Conservation (phyloP, 148 eudicot species). For the Heliosperma pusillum region DNA sequence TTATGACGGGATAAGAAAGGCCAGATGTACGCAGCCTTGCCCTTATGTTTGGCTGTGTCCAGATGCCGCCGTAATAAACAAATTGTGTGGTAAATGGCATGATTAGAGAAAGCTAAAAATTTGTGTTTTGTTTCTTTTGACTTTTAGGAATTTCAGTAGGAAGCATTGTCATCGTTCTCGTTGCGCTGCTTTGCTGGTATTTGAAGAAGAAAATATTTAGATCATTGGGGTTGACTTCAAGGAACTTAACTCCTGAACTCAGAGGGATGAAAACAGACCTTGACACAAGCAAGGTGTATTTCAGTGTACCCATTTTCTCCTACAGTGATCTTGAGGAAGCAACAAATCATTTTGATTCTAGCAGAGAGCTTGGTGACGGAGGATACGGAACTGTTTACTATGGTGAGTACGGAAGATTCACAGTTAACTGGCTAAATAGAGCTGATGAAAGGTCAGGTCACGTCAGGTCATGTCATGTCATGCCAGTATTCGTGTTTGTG, state of each 20-base stretch:
- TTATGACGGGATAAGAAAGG: neutral
- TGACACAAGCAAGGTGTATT: conserved; percentile 29
- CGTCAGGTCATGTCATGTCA: neutral
- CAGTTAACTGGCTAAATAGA: neutral
- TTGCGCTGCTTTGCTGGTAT: conserved; percentile 17
- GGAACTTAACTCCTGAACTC: conserved; percentile 9
- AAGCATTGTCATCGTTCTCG: conserved; percentile 10
- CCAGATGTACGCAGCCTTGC: too few species aligned
- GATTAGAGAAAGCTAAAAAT: neutral
- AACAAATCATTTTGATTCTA: conserved; percentile 46
- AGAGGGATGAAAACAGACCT: conserved; percentile 24
- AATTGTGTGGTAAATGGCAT: neutral
- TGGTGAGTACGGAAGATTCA: conserved; percentile 34
- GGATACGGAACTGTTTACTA: conserved; percentile 64
- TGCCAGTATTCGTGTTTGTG: neutral
- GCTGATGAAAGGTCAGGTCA: neutral
- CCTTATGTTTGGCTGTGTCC: too few species aligned
- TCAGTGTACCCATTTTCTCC: conserved; percentile 41
- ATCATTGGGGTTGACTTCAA: conserved; percentile 25
- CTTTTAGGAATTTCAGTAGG: conserved; percentile 27
- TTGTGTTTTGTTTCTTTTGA: neutral
- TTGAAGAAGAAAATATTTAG: conserved; percentile 13
- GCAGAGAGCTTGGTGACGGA: conserved; percentile 64
- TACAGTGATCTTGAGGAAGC: conserved; percentile 45
- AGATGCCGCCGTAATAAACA: too few species aligned